Evolutionary conservation across 192 early-diverging fungal species (phyloP).

Genomic region (Oehlia diaphana): DNA sequence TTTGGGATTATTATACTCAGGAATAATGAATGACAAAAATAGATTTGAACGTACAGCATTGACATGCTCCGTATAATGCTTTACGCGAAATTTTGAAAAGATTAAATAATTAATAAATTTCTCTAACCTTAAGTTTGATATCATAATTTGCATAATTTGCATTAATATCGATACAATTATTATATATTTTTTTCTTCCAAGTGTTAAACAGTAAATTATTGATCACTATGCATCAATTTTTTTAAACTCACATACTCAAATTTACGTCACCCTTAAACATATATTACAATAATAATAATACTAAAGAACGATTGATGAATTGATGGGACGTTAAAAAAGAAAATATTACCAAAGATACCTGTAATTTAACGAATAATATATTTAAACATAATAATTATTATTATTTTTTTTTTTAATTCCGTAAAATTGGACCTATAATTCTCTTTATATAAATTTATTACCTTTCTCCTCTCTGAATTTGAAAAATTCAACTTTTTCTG

Average conservation of each 20-base stretch:
- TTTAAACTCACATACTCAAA: constrained; percentile 3
- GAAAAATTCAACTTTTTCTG: not conserved
- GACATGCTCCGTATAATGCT: too few relatives aligned
- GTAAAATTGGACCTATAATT: not conserved
- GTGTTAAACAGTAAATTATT: constrained; percentile 2
- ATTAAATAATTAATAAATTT: too few relatives aligned
- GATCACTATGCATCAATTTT: constrained; percentile 18
- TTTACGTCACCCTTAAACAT: constrained; percentile 9
- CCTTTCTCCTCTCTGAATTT: not conserved
- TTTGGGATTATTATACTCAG: too few relatives aligned
- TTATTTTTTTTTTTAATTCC: not conserved
- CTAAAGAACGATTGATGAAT: constrained; percentile 1
- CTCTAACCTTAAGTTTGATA: too few relatives aligned
- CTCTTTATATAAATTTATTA: not conserved
- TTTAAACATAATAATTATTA: not conserved
- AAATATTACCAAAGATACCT: not conserved
- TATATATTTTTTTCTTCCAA: too few relatives aligned
- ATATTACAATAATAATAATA: not conserved
- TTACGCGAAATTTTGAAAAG: too few relatives aligned
- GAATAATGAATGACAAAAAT: too few relatives aligned
- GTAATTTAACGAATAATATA: constrained; percentile 2
- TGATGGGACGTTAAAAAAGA: constrained; percentile 7
- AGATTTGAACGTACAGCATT: too few relatives aligned
- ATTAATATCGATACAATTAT: too few relatives aligned
- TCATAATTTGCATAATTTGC: too few relatives aligned